These are phyloP conservation scores for Hyphopichia pseudoburtonii DNA, from an alignment of 1,139 yeast genomes.

Conservation along the genomic window DNA sequence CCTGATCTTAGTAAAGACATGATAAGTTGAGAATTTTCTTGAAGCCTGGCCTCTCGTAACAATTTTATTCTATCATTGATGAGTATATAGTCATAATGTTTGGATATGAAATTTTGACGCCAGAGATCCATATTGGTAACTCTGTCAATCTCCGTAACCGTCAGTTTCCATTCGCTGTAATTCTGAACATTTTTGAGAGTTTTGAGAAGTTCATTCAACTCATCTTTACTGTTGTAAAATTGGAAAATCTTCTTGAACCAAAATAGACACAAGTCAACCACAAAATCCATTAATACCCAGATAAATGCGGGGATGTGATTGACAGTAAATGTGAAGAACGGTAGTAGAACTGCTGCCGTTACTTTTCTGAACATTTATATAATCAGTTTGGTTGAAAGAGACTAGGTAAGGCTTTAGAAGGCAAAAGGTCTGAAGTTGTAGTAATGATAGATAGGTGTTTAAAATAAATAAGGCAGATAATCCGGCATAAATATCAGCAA, in stretches of 20 bases:
- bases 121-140: conserved; percentile 71
- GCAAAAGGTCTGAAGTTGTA: too few relatives aligned
- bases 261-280: conserved; percentile 57
- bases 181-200: conserved; percentile 42
- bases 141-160: conserved; percentile 61
- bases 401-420: too few relatives aligned
- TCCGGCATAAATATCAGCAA: too few relatives aligned
- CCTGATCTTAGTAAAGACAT: conserved; percentile 80
- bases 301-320: conserved; percentile 60
- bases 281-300: conserved; percentile 61
- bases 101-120: conserved; percentile 84
- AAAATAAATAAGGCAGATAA: too few relatives aligned
- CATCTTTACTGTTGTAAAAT: conserved; percentile 40
- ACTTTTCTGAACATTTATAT: neutral
- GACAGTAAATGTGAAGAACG: conserved; percentile 23
- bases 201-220: conserved; percentile 39
- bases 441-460: too few relatives aligned
- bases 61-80: conserved; percentile 72
- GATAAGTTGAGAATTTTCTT: conserved; percentile 57
- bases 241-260: conserved; percentile 51
- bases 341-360: conserved; percentile 13
- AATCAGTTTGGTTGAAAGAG: neutral
- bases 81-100: conserved; percentile 79
- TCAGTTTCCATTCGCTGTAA: conserved; percentile 61
- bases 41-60: conserved; percentile 60